A percentile compares a stretch with the other conserved stretches of the same genome.
Conservation (phyloP, 495 filamentous ascomycete genomes). For the Neurospora tetraspora region DNA sequence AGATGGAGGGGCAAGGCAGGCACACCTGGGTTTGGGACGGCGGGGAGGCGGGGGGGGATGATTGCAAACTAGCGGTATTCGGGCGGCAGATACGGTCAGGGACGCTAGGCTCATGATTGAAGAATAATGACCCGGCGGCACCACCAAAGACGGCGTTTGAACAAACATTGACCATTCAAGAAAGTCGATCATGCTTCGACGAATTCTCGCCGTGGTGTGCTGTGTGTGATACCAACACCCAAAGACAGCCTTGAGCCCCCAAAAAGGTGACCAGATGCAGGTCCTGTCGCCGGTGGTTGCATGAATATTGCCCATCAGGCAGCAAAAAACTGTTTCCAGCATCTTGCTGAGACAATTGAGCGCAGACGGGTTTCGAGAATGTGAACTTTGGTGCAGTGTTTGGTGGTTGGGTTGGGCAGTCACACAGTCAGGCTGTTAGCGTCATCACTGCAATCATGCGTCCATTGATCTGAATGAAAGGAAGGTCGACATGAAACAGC, state of each 20-base stretch:
- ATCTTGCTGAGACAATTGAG: not conserved
- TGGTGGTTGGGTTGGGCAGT: slow-evolving; percentile 19
- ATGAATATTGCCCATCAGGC: slow-evolving; percentile 8
- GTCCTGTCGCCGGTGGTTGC: not conserved
- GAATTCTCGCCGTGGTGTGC: not conserved
- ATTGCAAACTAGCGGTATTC: not conserved
- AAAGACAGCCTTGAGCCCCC: not conserved
- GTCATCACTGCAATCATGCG: slow-evolving; percentile 16
- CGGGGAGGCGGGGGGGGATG: not conserved
- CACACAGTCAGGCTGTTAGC: slow-evolving; percentile 16
- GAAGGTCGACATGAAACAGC: slow-evolving; percentile 22
- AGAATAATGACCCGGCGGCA: not conserved
- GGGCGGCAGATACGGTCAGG: not conserved
- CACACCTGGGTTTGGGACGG: not conserved
- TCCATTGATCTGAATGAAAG: not conserved
- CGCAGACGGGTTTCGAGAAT: not conserved
- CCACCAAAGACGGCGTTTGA: not conserved
- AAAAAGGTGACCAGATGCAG: not conserved
- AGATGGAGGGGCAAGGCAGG: slow-evolving; percentile 3
- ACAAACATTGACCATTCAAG: not conserved
- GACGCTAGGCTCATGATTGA: not conserved
- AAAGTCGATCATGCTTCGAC: not conserved
- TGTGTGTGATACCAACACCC: not conserved
- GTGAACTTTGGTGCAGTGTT: not conserved
- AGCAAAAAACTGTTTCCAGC: slow-evolving; percentile 5